Evolutionary conservation across 2,329 filamentous ascomycete species (phyloP).

Genomic region (Monascus ruber): DNA sequence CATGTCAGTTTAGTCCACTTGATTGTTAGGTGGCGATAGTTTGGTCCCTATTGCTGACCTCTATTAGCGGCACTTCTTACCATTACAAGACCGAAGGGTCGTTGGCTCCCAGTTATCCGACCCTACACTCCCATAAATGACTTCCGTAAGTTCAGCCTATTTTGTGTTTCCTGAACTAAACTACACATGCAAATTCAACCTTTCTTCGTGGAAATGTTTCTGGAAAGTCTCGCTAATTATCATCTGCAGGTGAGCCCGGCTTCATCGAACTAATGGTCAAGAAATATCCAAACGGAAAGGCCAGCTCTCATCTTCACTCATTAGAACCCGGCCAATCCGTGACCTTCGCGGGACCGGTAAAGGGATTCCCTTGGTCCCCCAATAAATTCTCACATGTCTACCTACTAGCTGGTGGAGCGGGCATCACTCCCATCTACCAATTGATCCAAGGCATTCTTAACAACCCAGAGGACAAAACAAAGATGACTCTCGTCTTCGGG

Average conservation of each 20-base stretch:
- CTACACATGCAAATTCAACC: too few species aligned
- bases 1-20: slow-evolving; percentile 30
- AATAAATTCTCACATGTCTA: slow-evolving; percentile 43
- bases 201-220: too few species aligned
- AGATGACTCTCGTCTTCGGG: slow-evolving; percentile 54
- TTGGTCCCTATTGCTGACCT: slow-evolving; percentile 7
- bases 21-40: slow-evolving; percentile 2
- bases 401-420: slow-evolving; percentile 59
- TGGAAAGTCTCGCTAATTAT: too few species aligned
- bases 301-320: slow-evolving; percentile 55
- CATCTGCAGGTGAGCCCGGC: slow-evolving; percentile 41
- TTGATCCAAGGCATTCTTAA: slow-evolving; percentile 51
- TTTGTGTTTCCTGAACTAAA: too few species aligned
- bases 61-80: slow-evolving; percentile 47
- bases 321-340: slow-evolving; percentile 51
- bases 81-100: slow-evolving; percentile 46
- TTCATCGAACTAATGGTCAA: slow-evolving; percentile 56
- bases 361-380: slow-evolving; percentile 44
- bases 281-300: slow-evolving; percentile 54
- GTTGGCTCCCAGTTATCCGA: slow-evolving; percentile 48
- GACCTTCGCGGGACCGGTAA: slow-evolving; percentile 45
- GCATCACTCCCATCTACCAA: slow-evolving; percentile 61
- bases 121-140: slow-evolving; percentile 56
- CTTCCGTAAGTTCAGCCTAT: slow-evolving; percentile 27
- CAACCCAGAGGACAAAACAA: slow-evolving; percentile 51